phyloP scores from a whole-genome alignment of 306 rosid genomes.

The Fagus sylvatica region DNA sequence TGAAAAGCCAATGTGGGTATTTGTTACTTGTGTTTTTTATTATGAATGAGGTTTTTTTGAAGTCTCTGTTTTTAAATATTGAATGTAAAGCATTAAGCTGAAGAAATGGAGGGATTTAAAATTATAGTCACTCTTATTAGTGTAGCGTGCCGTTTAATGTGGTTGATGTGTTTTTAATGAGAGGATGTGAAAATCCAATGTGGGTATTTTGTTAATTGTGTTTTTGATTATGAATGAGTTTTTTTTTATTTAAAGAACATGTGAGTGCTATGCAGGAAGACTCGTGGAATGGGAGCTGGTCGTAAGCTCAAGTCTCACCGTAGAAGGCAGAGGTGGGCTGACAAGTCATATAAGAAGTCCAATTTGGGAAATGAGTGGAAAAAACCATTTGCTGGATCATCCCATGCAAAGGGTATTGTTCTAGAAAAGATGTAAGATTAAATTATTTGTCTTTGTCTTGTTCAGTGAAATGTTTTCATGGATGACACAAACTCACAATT shows the following conservation, averaged over 20 bases:
- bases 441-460: not conserved
- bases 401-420: constrained; percentile 84
- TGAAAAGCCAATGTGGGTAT: not conserved
- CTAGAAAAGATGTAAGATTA: constrained; percentile 73
- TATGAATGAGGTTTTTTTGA: not conserved
- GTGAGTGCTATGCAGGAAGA: constrained; percentile 46
- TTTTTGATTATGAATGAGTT: not conserved
- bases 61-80: not conserved
- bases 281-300: constrained; percentile 86
- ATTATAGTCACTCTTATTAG: not conserved
- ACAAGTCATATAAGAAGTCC: constrained; percentile 73
- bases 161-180: not conserved
- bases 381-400: constrained; percentile 86
- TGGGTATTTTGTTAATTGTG: not conserved
- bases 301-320: constrained; percentile 85
- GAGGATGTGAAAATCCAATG: not conserved
- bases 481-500: not conserved
- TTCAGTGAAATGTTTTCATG: not conserved
- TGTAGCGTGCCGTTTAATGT: not conserved
- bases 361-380: constrained; percentile 89
- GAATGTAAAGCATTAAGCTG: not conserved
- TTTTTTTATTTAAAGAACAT: not conserved
- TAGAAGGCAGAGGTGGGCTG: constrained; percentile 79
- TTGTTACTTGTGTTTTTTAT: not conserved
- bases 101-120: not conserved